These are phyloP conservation scores for Emericellopsis atlantica DNA, from an alignment of 2,329 filamentous ascomycete species.

Conservation along the genomic window DNA sequence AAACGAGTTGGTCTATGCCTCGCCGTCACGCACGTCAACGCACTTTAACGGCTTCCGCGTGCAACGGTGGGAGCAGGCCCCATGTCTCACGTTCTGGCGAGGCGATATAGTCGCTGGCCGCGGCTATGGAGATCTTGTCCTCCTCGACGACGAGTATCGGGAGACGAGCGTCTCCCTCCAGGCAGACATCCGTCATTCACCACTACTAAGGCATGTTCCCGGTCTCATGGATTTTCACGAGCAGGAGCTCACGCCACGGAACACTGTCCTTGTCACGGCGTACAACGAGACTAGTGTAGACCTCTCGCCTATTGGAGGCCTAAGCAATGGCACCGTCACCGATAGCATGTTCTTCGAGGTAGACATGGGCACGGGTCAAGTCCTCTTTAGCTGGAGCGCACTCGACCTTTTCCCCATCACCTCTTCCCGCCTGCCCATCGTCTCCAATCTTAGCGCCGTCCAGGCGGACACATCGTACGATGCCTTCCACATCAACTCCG, in stretches of 20 bases:
- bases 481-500: constrained; percentile 13
- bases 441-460: constrained; percentile 2
- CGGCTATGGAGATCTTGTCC: not conserved
- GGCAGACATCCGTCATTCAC: not conserved
- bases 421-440: constrained; percentile 1
- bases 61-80: not conserved
- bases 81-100: not conserved
- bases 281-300: constrained; percentile 11
- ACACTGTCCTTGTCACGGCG: constrained; percentile 10
- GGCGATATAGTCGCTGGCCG: not conserved
- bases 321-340: constrained; percentile 5
- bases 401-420: constrained; percentile 13
- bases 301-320: constrained; percentile 8
- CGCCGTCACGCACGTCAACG: not conserved
- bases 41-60: not conserved
- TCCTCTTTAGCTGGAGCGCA: constrained; percentile 27
- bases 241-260: not conserved
- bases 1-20: not conserved
- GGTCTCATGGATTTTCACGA: constrained; percentile 4
- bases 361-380: constrained; percentile 22
- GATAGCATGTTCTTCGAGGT: constrained; percentile 27
- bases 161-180: not conserved
- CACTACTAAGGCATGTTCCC: not conserved
- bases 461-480: constrained; percentile 6
- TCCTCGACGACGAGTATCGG: not conserved